phyloP scores from a whole-genome alignment of 805 yeast genomes.

The Debaryomyces maramus region DNA sequence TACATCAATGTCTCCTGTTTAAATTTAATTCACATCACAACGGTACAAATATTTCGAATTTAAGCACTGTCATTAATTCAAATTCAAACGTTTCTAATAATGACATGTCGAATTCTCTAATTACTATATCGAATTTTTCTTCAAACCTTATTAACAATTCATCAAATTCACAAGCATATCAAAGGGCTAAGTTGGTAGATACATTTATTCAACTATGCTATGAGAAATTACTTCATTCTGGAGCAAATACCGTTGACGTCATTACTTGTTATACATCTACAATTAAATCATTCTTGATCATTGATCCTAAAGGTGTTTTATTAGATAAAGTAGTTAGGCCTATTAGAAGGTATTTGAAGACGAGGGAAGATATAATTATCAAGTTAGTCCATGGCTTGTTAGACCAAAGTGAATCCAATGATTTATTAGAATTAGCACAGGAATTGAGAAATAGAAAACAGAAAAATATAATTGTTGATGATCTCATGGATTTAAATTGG shows the following conservation, averaged over 20 bases:
- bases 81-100: neutral
- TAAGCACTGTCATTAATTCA: conserved; percentile 1
- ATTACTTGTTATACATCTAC: conserved; percentile 69
- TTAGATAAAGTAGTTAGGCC: conserved; percentile 78
- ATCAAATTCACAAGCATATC: conserved; percentile 32
- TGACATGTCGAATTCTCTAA: neutral
- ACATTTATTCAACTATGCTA: conserved; percentile 48
- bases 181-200: conserved; percentile 52
- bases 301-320: conserved; percentile 88
- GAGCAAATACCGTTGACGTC: conserved; percentile 73
- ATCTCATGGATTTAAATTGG: conserved; percentile 59
- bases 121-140: conserved; percentile 3
- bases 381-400: conserved; percentile 73
- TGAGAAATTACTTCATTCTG: conserved; percentile 65
- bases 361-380: conserved; percentile 70
- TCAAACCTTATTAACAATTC: conserved; percentile 17
- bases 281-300: conserved; percentile 63
- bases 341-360: conserved; percentile 67
- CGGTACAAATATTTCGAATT: neutral
- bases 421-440: conserved; percentile 52
- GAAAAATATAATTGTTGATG: conserved; percentile 27
- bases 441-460: conserved; percentile 42
- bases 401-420: conserved; percentile 40
- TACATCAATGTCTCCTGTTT: conserved; percentile 51
- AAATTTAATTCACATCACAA: conserved; percentile 10